phyloP scores from a whole-genome alignment of 2,329 filamentous ascomycete genomes.

The Aspergillus sp. region DNA sequence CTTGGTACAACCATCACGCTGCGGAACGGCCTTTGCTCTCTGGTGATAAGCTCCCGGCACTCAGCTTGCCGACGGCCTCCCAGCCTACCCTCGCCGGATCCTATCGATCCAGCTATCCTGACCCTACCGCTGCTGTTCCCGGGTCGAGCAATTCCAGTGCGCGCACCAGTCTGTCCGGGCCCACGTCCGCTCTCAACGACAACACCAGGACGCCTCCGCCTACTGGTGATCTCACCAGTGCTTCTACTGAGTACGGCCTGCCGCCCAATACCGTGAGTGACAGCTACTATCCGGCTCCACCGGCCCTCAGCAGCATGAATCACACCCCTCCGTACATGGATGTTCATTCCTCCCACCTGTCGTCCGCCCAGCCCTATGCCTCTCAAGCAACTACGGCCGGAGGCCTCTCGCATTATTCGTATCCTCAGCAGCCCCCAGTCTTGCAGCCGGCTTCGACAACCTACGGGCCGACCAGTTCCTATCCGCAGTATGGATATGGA shows the following conservation, averaged over 20 bases:
- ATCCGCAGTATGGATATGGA: conserved; percentile 69
- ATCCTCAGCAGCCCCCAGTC: conserved; percentile 61
- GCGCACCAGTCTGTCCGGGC: conserved; percentile 49
- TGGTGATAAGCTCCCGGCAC: conserved; percentile 64
- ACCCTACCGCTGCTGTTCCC: conserved; percentile 45
- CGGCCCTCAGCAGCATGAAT: conserved; percentile 60
- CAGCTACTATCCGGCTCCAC: conserved; percentile 35
- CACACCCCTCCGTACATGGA: conserved; percentile 76
- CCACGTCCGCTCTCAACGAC: conserved; percentile 34
- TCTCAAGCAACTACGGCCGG: conserved; percentile 70
- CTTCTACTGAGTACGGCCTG: conserved; percentile 26
- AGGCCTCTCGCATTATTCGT: conserved; percentile 66
- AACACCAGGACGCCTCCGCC: conserved; percentile 67
- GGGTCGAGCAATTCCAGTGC: conserved; percentile 45
- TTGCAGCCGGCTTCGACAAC: conserved; percentile 63
- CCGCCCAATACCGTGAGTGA: conserved; percentile 29
- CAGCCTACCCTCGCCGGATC: conserved; percentile 61
- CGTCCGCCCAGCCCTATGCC: conserved; percentile 63
- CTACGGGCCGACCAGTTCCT: conserved; percentile 54
- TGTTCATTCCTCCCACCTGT: conserved; percentile 68
- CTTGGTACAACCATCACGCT: conserved; percentile 62
- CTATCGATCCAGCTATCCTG: conserved; percentile 68
- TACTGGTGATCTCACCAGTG: conserved; percentile 44
- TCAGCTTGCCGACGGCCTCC: conserved; percentile 60
- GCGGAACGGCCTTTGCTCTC: conserved; percentile 57